Evolutionary conservation across 768 basidiomycete genomes (phyloP).

Genomic region (Serendipita sp.): DNA sequence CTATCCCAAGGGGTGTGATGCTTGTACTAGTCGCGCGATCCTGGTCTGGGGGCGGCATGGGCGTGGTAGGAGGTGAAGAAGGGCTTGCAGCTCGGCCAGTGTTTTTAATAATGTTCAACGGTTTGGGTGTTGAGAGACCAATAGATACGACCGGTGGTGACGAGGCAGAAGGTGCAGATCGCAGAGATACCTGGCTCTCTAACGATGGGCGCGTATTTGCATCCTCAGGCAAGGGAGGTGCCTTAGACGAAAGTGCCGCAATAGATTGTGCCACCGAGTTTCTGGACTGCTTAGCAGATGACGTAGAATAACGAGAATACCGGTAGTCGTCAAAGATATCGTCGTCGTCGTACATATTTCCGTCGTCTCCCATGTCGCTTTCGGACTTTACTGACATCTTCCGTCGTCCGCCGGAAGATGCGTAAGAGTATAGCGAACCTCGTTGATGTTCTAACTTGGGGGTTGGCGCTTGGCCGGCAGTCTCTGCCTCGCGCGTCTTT

Average conservation of each 20-base stretch:
- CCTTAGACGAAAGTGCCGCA: neutral
- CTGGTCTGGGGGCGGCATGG: neutral
- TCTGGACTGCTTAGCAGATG: conserved; percentile 6
- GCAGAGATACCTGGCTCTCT: neutral
- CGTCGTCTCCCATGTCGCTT: conserved; percentile 5
- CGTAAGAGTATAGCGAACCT: neutral
- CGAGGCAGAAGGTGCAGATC: conserved; percentile 4
- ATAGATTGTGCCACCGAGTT: neutral
- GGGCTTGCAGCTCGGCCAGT: neutral
- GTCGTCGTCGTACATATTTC: conserved; percentile 6
- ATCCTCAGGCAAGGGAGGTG: neutral
- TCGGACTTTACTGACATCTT: neutral
- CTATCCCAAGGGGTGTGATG: neutral
- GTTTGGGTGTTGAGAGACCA: neutral
- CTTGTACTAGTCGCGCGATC: neutral
- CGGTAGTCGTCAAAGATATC: conserved; percentile 11
- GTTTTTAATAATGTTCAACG: conserved; percentile 1
- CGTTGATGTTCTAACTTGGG: neutral
- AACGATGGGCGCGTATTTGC: neutral
- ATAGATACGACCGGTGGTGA: neutral
- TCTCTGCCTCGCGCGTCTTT: neutral
- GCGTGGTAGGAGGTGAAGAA: neutral
- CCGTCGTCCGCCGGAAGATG: neutral
- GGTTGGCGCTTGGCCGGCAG: neutral
- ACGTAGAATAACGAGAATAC: conserved; percentile 8